A percentile compares a stretch with the other conserved stretches of the same genome.
Conservation (phyloP, 2,329 filamentous ascomycete genomes). For the Ophiostoma perfectum region DNA sequence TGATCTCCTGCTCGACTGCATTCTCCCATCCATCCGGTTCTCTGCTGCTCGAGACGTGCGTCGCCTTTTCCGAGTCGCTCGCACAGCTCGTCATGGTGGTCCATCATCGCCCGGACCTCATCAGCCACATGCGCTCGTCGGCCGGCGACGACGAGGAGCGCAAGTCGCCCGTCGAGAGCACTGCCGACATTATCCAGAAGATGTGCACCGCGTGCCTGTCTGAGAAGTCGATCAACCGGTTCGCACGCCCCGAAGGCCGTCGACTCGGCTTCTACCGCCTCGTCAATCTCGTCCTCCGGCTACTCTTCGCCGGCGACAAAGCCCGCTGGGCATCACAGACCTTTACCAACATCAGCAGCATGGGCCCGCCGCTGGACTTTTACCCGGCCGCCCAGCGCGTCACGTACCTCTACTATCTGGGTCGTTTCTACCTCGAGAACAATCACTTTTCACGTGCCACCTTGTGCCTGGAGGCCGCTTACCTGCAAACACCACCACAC, state of each 20-base stretch:
- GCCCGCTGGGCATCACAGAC: conserved; percentile 80
- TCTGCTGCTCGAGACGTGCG: conserved; percentile 75
- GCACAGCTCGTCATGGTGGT: conserved; percentile 78
- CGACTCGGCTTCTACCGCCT: conserved; percentile 85
- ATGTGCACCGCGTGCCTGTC: conserved; percentile 87
- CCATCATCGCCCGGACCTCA: conserved; percentile 73
- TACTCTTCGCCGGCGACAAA: conserved; percentile 79
- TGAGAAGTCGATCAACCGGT: conserved; percentile 64
- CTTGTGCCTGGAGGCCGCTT: conserved; percentile 70
- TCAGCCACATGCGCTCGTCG: conserved; percentile 48
- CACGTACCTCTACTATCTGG: conserved; percentile 91
- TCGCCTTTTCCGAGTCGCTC: conserved; percentile 74
- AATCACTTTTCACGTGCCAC: conserved; percentile 75
- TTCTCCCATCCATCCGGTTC: conserved; percentile 73
- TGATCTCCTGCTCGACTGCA: conserved; percentile 67
- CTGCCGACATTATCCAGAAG: conserved; percentile 82
- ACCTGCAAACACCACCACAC: conserved; percentile 57
- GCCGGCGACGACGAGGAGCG: conserved; percentile 59
- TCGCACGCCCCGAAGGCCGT: conserved; percentile 71
- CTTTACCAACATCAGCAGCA: conserved; percentile 79
- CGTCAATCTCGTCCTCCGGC: conserved; percentile 82
- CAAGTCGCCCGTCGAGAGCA: conserved; percentile 76
- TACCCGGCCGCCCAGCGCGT: conserved; percentile 85
- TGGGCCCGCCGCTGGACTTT: conserved; percentile 71
- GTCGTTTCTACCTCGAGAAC: conserved; percentile 81